phyloP scores from a whole-genome alignment of 345 rosid genomes.

The Streptanthus diversifolius region DNA sequence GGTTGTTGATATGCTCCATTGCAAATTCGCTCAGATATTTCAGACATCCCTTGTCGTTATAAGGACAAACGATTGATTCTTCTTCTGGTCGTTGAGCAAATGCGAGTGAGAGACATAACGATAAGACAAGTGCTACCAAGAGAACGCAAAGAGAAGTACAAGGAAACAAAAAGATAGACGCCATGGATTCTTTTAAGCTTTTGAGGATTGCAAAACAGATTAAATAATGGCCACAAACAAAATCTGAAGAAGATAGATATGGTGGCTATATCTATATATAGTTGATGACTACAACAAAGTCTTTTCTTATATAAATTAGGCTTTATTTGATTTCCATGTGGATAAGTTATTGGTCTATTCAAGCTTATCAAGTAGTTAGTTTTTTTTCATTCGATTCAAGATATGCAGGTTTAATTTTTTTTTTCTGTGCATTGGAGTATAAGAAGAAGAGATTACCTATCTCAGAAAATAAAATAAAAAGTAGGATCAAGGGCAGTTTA shows the following conservation, averaged over 20 bases:
- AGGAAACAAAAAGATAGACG: not conserved
- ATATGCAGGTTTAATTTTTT: not conserved
- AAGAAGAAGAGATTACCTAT: no score
- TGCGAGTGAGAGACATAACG: not conserved
- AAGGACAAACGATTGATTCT: not conserved
- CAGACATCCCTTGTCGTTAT: not conserved
- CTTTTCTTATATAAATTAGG: not conserved
- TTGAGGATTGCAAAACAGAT: not conserved
- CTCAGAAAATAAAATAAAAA: no score
- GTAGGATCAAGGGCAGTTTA: no score
- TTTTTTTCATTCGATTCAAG: not conserved
- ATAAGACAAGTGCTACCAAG: not conserved
- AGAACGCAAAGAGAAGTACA: not conserved
- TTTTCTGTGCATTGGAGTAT: no score
- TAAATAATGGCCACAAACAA: not conserved
- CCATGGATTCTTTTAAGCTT: not conserved
- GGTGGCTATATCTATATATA: not conserved
- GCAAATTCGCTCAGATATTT: not conserved
- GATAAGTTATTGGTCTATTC: not conserved
- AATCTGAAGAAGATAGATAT: not conserved
- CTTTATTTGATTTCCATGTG: not conserved
- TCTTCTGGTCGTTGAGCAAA: not conserved
- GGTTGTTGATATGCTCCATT: not conserved
- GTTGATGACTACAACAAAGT: not conserved
- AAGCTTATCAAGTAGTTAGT: not conserved